These are phyloP conservation scores for Sphagnum tenellum DNA, from an alignment of 225 moss, liverwort and hornwort species.

Conservation along the genomic window DNA sequence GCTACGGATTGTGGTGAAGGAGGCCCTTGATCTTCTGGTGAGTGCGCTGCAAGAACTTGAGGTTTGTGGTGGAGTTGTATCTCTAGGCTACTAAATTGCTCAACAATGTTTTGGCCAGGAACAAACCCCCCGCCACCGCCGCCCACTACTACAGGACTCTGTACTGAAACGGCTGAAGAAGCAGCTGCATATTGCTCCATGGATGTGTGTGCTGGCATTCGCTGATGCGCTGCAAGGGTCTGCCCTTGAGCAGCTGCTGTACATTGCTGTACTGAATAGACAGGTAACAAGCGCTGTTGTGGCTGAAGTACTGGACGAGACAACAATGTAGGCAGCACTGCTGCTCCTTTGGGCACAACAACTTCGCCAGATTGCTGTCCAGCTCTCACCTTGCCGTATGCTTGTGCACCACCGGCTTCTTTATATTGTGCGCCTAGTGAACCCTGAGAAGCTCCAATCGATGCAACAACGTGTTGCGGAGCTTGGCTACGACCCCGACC, in stretches of 20 bases:
- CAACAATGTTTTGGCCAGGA: conserved; percentile 10
- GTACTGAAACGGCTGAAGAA: not conserved
- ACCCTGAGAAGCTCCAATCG: conserved; percentile 9
- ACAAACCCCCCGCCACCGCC: conserved; percentile 15
- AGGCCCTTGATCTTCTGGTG: conserved; percentile 18
- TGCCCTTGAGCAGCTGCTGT: no score
- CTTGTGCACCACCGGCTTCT: conserved; percentile 27
- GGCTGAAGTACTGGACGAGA: no score
- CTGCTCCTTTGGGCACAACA: no score
- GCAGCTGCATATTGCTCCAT: no score
- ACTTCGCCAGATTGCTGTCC: no score
- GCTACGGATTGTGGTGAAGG: conserved; percentile 18
- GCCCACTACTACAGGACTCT: conserved; percentile 8
- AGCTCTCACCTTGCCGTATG: conserved; percentile 4
- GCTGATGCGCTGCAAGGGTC: no score
- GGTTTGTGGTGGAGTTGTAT: conserved; percentile 18
- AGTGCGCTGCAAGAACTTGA: conserved; percentile 5
- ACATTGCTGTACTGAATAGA: no score
- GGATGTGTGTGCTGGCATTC: no score
- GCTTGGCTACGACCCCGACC: conserved; percentile 28
- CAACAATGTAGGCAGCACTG: no score
- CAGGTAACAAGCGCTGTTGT: no score
- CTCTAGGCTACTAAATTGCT: conserved; percentile 44
- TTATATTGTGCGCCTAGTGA: conserved; percentile 21
- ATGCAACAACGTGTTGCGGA: conserved; percentile 2